These are phyloP conservation scores for Cryptosporidium ubiquitum DNA, from an alignment of 169 alveolate species.

Conservation along the genomic window DNA sequence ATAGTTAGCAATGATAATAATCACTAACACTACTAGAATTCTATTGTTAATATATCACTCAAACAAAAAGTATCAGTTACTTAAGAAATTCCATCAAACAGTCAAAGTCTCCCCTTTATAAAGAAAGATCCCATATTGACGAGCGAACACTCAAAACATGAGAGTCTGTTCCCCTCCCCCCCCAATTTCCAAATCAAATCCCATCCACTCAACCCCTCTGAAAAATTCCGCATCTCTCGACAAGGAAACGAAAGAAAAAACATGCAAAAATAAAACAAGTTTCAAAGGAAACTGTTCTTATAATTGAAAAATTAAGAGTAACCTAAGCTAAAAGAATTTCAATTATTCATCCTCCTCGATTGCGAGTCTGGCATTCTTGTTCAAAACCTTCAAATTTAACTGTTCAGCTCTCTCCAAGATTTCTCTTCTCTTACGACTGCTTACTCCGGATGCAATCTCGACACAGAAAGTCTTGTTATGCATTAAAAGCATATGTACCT, in stretches of 20 bases:
- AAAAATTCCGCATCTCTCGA: constrained; percentile 1
- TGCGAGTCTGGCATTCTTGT: constrained; percentile 86
- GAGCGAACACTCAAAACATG: not conserved
- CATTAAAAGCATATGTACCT: constrained; percentile 94
- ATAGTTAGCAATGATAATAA: not conserved
- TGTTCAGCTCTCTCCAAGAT: constrained; percentile 94
- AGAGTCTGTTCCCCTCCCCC: not conserved
- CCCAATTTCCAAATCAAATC: not conserved
- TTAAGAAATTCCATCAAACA: not conserved
- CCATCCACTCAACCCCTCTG: not conserved
- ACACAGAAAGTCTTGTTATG: constrained; percentile 94
- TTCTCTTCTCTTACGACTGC: constrained; percentile 91
- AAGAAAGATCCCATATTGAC: not conserved
- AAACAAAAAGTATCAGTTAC: not conserved
- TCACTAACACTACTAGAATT: not conserved
- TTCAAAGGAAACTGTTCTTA: constrained; percentile 9
- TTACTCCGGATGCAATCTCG: constrained; percentile 92
- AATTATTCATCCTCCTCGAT: constrained; percentile 75
- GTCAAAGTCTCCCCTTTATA: not conserved
- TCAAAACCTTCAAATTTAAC: constrained; percentile 91
- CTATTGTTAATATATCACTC: not conserved
- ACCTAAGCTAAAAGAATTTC: constrained; percentile 18
- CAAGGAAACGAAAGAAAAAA: not conserved
- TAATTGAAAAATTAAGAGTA: constrained; percentile 48
- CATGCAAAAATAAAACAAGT: not conserved